These are phyloP conservation scores for Camellia sinensis DNA, from an alignment of 148 eudicot genomes.

Conservation along the genomic window DNA sequence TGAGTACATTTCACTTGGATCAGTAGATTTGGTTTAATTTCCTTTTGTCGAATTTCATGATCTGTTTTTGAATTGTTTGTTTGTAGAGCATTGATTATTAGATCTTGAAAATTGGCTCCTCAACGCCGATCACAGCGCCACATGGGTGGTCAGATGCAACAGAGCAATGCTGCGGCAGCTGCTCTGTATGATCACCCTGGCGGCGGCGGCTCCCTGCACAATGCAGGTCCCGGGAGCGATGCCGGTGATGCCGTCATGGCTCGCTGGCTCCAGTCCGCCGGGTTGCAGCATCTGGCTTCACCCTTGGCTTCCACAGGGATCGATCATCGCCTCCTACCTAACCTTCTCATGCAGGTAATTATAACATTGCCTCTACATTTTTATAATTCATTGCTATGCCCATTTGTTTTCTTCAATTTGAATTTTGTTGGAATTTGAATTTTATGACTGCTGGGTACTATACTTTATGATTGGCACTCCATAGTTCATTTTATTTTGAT, in stretches of 20 bases:
- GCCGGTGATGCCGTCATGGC: slow-evolving; percentile 99
- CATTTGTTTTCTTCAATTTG: not conserved
- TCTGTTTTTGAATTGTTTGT: slow-evolving; percentile 15
- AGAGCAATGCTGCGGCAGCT: slow-evolving; percentile 83
- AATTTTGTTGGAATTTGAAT: not conserved
- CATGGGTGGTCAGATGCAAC: slow-evolving; percentile 99
- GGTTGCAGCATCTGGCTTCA: slow-evolving; percentile 99
- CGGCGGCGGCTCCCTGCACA: slow-evolving; percentile 47
- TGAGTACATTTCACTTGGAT: slow-evolving; percentile 22
- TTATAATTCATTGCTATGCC: not conserved
- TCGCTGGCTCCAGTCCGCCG: slow-evolving; percentile 98
- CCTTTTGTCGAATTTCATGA: not conserved
- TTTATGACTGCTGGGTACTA: not conserved
- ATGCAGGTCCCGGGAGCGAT: slow-evolving; percentile 49
- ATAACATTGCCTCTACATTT: not conserved
- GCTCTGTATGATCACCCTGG: slow-evolving; percentile 90
- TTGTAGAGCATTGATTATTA: slow-evolving; percentile 36
- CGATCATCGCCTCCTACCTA: slow-evolving; percentile 59
- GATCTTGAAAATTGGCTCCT: slow-evolving; percentile 87
- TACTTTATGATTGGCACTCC: too few species aligned
- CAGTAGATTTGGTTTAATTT: not conserved
- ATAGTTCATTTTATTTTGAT: not conserved
- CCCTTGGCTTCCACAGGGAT: slow-evolving; percentile 71
- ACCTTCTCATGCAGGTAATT: slow-evolving; percentile 84
- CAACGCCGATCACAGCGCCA: slow-evolving; percentile 99